Evolutionary conservation across 163 green algal species (phyloP), one percentile per base, ranked within the genome.

Genomic region (Chlamydomonas reinhardtii): DNA sequence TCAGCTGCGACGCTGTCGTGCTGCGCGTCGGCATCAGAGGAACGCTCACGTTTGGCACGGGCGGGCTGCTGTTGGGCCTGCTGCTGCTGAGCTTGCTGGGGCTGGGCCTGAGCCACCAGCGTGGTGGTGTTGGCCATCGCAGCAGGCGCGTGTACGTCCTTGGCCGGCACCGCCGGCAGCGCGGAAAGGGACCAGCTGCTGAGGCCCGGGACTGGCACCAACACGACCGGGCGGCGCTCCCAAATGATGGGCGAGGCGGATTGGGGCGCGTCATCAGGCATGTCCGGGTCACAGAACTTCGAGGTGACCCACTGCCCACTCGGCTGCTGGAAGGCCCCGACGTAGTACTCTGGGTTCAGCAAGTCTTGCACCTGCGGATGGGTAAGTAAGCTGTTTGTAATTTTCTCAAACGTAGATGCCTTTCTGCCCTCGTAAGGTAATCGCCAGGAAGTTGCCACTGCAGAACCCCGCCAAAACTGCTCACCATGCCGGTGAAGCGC

Each of bases 341-440:
- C 72, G 24, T 87, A 87, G 72, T 87, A 87, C 72, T 87, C 82
- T 0, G 82, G 82, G 72, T 87, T 87, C 11, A 81, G 43, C 29
- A 87, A 29, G n/a, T 87, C 82, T 27, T 87, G 82, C 6, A 87
- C 82, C 82, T 87, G 72, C 35, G 32, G 12, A 27, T 9, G 64
- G 4, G 29, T 12, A 64, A 15, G 14, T 43, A 56, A 56, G 48
- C 6, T 56, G 11, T 56, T 20, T 14, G 19, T 22, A 56, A 56
- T 8, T 48, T 8, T 48, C 39, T 5, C 39, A 48, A 48, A 48
- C 39, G n/a, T n/a, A n/a, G n/a, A n/a, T n/a, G n/a, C n/a, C n/a
- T n/a, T n/a, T n/a, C n/a, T n/a, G n/a, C n/a, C n/a, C n/a, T n/a
- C n/a, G n/a, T n/a, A n/a, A n/a, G n/a, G n/a, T n/a, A n/a, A n/a